A percentile compares a stretch with the other conserved stretches of the same genome.
Conservation (phyloP, 768 basidiomycete species). For the Leccinum variicolor region DNA sequence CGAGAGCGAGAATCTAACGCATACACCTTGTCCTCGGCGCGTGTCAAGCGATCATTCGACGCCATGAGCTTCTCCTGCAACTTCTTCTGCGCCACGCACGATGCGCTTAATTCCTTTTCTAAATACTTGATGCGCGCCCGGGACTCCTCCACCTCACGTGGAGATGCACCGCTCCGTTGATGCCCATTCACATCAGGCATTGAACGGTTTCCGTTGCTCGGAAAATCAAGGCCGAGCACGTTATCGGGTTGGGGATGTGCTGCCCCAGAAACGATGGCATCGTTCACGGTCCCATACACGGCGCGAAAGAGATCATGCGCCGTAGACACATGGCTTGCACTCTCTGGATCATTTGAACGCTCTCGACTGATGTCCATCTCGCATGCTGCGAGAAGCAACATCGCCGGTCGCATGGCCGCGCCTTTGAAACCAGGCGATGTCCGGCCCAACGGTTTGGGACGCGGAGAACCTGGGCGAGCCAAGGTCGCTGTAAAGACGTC, state of each 20-base stretch:
- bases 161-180: not conserved
- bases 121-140: slow-evolving; percentile 17
- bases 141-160: slow-evolving; percentile 1
- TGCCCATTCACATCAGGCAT: not conserved
- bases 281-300: slow-evolving; percentile 26
- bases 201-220: slow-evolving; percentile 2
- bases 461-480: slow-evolving; percentile 5
- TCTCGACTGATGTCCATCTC: slow-evolving; percentile 33
- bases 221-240: slow-evolving; percentile 27
- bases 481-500: slow-evolving; percentile 7
- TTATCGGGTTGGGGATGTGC: slow-evolving; percentile 15
- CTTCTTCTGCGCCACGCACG: slow-evolving; percentile 11
- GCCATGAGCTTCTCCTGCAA: slow-evolving; percentile 19
- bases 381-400: slow-evolving; percentile 31
- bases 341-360: slow-evolving; percentile 17
- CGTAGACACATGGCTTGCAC: slow-evolving; percentile 14
- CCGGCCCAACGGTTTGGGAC: slow-evolving; percentile 6
- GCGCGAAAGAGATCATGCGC: slow-evolving; percentile 31
- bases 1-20: slow-evolving; percentile 23
- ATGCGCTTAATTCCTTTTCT: slow-evolving; percentile 23
- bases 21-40: slow-evolving; percentile 13
- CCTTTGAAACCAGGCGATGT: slow-evolving; percentile 8
- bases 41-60: slow-evolving; percentile 13
- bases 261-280: slow-evolving; percentile 17
- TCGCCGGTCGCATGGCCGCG: slow-evolving; percentile 25